Base-by-base conservation (phyloP, 2,329 filamentous ascomycete genomes). In the Trichoderma sp. region DNA sequence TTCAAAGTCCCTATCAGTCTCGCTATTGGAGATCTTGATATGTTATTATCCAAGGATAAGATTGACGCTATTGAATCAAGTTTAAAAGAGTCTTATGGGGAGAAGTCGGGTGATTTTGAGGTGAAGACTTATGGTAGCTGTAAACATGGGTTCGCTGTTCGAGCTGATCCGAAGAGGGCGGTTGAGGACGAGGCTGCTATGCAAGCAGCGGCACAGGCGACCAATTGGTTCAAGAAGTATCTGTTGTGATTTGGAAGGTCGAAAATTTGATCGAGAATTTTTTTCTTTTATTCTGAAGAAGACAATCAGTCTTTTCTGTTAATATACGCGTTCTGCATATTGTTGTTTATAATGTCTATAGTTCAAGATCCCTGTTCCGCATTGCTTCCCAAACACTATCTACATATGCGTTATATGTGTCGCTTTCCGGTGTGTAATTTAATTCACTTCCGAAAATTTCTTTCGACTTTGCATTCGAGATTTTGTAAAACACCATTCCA, bases 211-310 rank as follows among this genome's bases (percentile, higher is more conserved):
- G 18, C 24, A 51, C 62, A 64, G n/a, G 62, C 62, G 1, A 26
- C 12, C 3, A 12, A 32, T 21, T 64, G 62, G 62, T 64, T 64
- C 3, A 51, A 15, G 15, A 64, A 64, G 5, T 21, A 64, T 51
- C 24, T 70, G 32, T 1, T 24, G n/a, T 53, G 47, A 53, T 53
- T 14, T 3, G 11, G n/a, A 24, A 12, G 3, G 21, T 53, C 9
- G 21, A 53, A 53, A 0, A 24, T 94, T 21, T 2, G n/a, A 9
- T 21, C 4, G 1, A n/a, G n/a, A 11, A 9, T 47, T 21, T n/a
- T 21, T 47, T 2, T 28, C 26, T 28, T 11, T 47, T 21, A 21
- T 3, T 11, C 11, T 11, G 43, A 12, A 12, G 43, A 51, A 51
- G n/a, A n/a, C 0, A n/a, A 12, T 21, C 9, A 12, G n/a, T 51